Base-by-base conservation (phyloP, 495 filamentous ascomycete genomes). In the Podospora appendiculata region DNA sequence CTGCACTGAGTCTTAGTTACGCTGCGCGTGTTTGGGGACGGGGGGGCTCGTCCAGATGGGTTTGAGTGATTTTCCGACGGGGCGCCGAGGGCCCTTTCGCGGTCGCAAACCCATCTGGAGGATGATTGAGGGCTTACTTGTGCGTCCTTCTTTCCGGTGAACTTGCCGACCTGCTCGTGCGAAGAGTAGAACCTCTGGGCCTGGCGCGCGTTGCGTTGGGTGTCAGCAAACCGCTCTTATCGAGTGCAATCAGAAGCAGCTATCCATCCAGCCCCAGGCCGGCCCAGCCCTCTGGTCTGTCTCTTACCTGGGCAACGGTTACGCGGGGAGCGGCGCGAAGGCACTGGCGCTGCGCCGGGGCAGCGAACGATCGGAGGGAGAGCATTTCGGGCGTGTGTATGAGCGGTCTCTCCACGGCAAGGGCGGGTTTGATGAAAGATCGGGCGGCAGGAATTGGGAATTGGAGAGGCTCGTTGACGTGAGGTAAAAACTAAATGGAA, bases 131-230 rank as follows among this genome's bases (percentile, higher is more conserved):
- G 45, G 71, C 84, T 67, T 84, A 96, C 92, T 79, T 91, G 83
- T 65, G 87, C 71, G 57, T 84, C 89, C 75, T 95, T 96, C 68
- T 79, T 74, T 58, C 93, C 93, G 61, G 85, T 85, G 79, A 96
- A 98, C 74, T 90, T 86, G 67, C 90, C 93, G 60, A 98, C 88
- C 55, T 85, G 82, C 35, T 89, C 86, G 45, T 85, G 70, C 35
- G 60, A 41, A 17, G 72, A 72, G 67, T 74, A 78, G 19, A 52
- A 45, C 54, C 74, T 60, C 62, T 65, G 66, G 68, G 62, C 71
- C 74, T 77, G 55, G 8, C 39, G 73, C 69, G 35, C 63, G 6
- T 33, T 17, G 7, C 12, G 8, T 12, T 45, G 32, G 6, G 39
- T 54, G 56, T 62, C 36, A 62, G 59, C 50, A 25, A 18, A 17